Evolutionary conservation across 768 basidiomycete genomes (phyloP).

Genomic region (Boletus rubescentipes): DNA sequence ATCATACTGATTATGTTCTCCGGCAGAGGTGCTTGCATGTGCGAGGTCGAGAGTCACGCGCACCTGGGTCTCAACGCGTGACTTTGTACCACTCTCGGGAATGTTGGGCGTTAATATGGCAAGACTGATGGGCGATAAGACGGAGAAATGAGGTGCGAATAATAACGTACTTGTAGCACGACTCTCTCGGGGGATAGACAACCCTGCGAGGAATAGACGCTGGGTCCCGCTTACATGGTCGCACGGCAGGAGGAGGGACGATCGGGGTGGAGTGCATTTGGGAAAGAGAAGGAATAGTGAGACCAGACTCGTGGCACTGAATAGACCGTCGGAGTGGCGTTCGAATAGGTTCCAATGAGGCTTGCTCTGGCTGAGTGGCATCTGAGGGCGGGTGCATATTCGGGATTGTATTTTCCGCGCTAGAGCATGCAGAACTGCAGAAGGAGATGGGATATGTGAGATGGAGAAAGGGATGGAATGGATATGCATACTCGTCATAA

Average conservation of each 20-base stretch:
- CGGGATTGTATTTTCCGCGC: conserved; percentile 18
- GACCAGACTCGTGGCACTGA: conserved; percentile 24
- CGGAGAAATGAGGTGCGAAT: conserved; percentile 2
- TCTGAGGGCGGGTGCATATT: conserved; percentile 10
- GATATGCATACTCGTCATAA: conserved; percentile 65
- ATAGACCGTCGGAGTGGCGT: conserved; percentile 32
- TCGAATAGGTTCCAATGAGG: conserved; percentile 30
- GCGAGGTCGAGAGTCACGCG: conserved; percentile 81
- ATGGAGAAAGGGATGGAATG: conserved; percentile 5
- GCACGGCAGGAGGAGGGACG: conserved; percentile 63
- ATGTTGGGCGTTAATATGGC: conserved; percentile 83
- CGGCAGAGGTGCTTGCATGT: conserved; percentile 57
- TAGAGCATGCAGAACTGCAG: conserved; percentile 21
- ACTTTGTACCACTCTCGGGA: conserved; percentile 81
- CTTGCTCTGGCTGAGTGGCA: conserved; percentile 39
- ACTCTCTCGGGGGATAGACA: conserved; percentile 70
- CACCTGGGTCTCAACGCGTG: conserved; percentile 93
- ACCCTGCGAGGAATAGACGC: conserved; percentile 53
- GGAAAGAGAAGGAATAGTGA: conserved; percentile 34
- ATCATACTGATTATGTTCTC: conserved; percentile 66
- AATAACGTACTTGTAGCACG: conserved; percentile 67
- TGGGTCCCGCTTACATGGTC: conserved; percentile 55
- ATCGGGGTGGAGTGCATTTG: conserved; percentile 56
- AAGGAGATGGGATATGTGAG: not conserved
- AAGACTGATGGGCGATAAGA: conserved; percentile 47